Conservation (phyloP, 1,284 basidiomycete species). For the Leccinum subatratum region DNA sequence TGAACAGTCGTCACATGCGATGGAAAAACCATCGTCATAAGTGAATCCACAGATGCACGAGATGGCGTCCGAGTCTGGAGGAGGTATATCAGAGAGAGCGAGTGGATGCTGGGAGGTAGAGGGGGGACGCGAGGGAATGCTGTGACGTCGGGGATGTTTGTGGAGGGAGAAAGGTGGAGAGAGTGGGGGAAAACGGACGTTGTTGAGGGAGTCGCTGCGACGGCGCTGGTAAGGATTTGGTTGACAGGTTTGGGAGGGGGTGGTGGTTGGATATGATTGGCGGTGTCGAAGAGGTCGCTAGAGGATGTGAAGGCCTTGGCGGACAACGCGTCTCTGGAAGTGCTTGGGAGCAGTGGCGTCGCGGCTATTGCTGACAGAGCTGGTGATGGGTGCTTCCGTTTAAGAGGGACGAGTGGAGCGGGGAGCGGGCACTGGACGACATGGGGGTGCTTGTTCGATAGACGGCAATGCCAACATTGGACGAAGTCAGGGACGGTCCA, state of each 20-base stretch:
- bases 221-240: slow-evolving; percentile 14
- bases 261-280: slow-evolving; percentile 8
- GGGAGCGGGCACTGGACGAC: slow-evolving; percentile 24
- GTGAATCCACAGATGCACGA: slow-evolving; percentile 70
- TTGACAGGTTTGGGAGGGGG: slow-evolving; percentile 9
- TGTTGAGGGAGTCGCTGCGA: slow-evolving; percentile 21
- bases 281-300: slow-evolving; percentile 19
- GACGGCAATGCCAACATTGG: slow-evolving; percentile 25
- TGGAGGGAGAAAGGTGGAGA: slow-evolving; percentile 13
- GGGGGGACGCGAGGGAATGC: slow-evolving; percentile 18
- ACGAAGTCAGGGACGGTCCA: slow-evolving; percentile 31
- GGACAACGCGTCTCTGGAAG: slow-evolving; percentile 12
- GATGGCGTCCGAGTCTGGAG: slow-evolving; percentile 45
- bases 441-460: slow-evolving; percentile 21
- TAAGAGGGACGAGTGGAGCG: slow-evolving; percentile 38
- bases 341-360: slow-evolving; percentile 11
- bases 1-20: slow-evolving; percentile 85
- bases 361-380: slow-evolving; percentile 16
- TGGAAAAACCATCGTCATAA: slow-evolving; percentile 87
- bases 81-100: slow-evolving; percentile 18
- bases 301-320: slow-evolving; percentile 18
- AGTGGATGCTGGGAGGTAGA: slow-evolving; percentile 24
- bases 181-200: slow-evolving; percentile 23
- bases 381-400: slow-evolving; percentile 37
- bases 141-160: slow-evolving; percentile 19